Evolutionary conservation across 2,329 filamentous ascomycete species (phyloP), one percentile per base, ranked within the genome.

Genomic region (Clonostachys chloroleuca): DNA sequence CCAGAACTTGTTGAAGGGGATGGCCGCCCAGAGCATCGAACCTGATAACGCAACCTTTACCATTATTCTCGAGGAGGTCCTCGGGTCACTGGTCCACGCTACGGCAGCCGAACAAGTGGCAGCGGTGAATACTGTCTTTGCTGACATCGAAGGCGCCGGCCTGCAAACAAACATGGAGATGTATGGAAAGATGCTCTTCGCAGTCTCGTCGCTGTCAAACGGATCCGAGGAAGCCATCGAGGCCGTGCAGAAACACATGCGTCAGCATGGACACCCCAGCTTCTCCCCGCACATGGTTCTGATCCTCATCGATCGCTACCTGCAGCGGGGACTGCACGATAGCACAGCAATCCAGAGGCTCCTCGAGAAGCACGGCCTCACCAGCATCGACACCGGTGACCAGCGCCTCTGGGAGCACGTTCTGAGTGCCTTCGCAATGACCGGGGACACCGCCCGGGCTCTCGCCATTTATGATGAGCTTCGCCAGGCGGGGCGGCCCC

Each of bases 31-130:
- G 14, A 72, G 73, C 3, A 62, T 89, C 30, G 54, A 72, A 33
- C 77, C 84, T 1, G 81, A 91, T 60, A 70, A 75, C n/a, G 77
- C 77, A 6, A 94, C 89, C 1, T 89, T 88, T 62, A 87, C 83
- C 18, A 81, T 89, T 51, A 73, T 94, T 48, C 70, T 94, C 8
- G 81, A 86, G 40, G 78, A 77, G 57, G 63, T 79, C 50, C 67
- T 80, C 56, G 58, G 67, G 51, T 55, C 63, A 39, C 64, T 80
- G 36, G 43, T 57, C 42, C 60, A 68, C 3, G 62, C 71, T 0
- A 62, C 70, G 12, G 72, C 82, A 46, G 83, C 86, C 59, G 36
- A 39, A n/a, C 36, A n/a, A 7, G 36, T 39, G 36, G 14, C 36
- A 18, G 36, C 14, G 14, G 64, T 70, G 17, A 58, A 64, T 3